Evolutionary conservation across 2,329 filamentous ascomycete genomes (phyloP), one percentile per base, ranked within the genome.

Genomic region (Fusarium nematophilum): DNA sequence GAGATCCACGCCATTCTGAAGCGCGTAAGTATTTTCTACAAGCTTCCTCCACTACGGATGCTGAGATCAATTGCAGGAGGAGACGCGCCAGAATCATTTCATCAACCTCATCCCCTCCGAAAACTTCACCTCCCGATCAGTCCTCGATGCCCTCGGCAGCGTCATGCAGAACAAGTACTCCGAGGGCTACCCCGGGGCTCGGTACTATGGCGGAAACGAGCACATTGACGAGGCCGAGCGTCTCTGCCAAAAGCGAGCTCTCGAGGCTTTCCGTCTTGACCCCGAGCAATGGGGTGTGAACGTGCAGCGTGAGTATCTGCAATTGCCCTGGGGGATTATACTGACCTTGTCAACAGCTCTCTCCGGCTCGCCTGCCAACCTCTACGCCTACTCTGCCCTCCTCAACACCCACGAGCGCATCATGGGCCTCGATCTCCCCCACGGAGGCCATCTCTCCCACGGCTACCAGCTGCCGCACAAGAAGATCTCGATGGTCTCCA

Each of bases 151-250:
- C 25, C 81, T 96, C 57, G 92, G 92, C 65, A 95, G 91, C 81
- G 90, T 92, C 47, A 96, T 96, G 92, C 92, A 95, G 76, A 96
- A 97, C 79, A 97, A 98, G 78, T 98, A 98, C 81, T 97, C 93
- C 1, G 94, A 98, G 77, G 94, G 94, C 42, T 98, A 98, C 72
- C 94, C 93, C 18, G 93, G 93, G 57, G 93, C 93, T 56, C 84
- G 93, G 73, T 97, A 97, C 81, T 97, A 97, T 73, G 93, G 93
- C 44, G 93, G 93, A 63, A 97, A 97, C 76, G 90, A 97, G 77
- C 91, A 93, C 75, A 97, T 97, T 70, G 93, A 97, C 71, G 86
- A 91, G 70, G 87, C 93, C 6, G 93, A 97, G 79, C 82, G 90
- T 46, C 81, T 96, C 37, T 97, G 93, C 76, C 93, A 97, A 78